Conservation (phyloP, 495 filamentous ascomycete species). For the Penicillium antarcticum region DNA sequence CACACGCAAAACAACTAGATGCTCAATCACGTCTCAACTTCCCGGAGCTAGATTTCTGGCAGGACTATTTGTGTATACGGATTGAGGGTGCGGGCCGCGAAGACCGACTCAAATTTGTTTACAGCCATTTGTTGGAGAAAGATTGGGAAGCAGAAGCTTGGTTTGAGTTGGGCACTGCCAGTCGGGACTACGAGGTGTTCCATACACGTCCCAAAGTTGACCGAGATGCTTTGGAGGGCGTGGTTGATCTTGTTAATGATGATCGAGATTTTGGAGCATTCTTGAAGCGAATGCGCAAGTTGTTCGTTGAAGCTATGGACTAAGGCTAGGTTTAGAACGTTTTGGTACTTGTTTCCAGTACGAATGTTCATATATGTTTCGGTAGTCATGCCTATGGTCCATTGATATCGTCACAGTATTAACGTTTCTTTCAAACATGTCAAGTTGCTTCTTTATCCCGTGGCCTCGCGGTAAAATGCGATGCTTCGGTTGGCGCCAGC, state of each 20-base stretch:
- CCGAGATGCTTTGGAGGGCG: constrained; percentile 63
- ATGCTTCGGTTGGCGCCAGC: constrained; percentile 78
- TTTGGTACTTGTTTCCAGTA: constrained; percentile 9
- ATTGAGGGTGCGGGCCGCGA: constrained; percentile 86
- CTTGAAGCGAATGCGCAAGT: constrained; percentile 86
- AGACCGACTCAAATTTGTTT: constrained; percentile 88
- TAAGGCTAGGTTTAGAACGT: constrained; percentile 16
- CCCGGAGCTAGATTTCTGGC: constrained; percentile 94
- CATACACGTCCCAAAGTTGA: constrained; percentile 78
- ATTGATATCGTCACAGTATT: constrained; percentile 12
- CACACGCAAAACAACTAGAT: constrained; percentile 63
- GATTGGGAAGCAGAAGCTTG: constrained; percentile 88
- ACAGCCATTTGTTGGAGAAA: constrained; percentile 75
- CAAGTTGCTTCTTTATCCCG: constrained; percentile 51
- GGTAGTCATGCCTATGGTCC: constrained; percentile 4
- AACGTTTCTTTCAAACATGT: neutral
- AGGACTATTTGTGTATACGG: constrained; percentile 78
- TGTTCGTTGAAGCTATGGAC: constrained; percentile 66
- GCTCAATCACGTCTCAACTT: constrained; percentile 79
- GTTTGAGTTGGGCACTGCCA: constrained; percentile 84
- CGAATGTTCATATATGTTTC: constrained; percentile 13
- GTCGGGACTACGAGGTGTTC: constrained; percentile 78
- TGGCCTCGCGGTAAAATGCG: constrained; percentile 89
- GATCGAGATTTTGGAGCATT: constrained; percentile 75
- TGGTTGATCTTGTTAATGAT: constrained; percentile 74